Base-by-base conservation (phyloP, 2,329 filamentous ascomycete species). In the Cryphonectria naterciae region DNA sequence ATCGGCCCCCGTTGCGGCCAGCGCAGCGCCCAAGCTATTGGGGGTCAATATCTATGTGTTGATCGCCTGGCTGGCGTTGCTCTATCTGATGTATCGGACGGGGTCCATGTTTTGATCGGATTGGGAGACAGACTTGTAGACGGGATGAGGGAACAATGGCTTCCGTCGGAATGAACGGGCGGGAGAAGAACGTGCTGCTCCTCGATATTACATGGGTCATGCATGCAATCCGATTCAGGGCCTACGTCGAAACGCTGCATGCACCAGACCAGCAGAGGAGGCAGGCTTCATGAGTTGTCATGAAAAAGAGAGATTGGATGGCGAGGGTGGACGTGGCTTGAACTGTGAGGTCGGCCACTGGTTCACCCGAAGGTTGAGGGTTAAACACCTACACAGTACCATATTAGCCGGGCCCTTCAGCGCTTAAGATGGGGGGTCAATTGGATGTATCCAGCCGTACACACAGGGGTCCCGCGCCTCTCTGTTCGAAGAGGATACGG, bases 1-100 rank as follows among this genome's bases (percentile, higher is more conserved):
- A 41, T 65, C 65, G 22, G 39, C 56, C 19, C 52, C 22, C 10
- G 65, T 22, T 4, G 25, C 6, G 25, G 65, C 65, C 22, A 71
- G 66, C 39, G 69, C 69, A 11, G 69, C 69, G 25, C 65, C 69
- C 2, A 68, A 56, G 39, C 22, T 71, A 28, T 52, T 52, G 10
- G 69, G 69, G 13, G 25, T 71, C 37, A 71, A 56, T 37, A 68
- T 71, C 39, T 71, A 63, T 25, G 19, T 71, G 61, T 62, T 71
- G 7, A 25, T 71, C 43, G 60, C 35, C 22, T 71, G 69, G 69
- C 37, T 71, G 32, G 69, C 10, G 4, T 56, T 71, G 28, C n/a
- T 71, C 28, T 71, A 71, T 39, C 35, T 71, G 17, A 71, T 71
- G 69, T 71, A 65, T 28, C 67, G 49, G 61, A 71, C 69, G 25